Evolutionary conservation across 2,329 filamentous ascomycete genomes (phyloP).

Genomic region (Colletotrichum musicola): DNA sequence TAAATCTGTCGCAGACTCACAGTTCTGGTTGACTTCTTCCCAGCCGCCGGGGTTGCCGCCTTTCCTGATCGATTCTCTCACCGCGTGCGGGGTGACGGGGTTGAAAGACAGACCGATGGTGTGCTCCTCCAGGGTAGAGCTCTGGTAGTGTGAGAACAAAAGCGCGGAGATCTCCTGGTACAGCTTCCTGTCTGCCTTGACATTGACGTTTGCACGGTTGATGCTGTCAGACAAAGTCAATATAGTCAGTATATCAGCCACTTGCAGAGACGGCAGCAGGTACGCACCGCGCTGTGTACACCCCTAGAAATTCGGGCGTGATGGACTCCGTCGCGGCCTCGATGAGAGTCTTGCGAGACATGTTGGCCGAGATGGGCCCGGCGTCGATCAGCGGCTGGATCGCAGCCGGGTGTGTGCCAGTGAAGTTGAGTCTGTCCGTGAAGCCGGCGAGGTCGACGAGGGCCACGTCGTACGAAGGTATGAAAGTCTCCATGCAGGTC

Average conservation of each 20-base stretch:
- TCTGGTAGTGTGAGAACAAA: background rate
- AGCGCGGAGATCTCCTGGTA: background rate
- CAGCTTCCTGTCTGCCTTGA: background rate
- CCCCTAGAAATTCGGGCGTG: background rate
- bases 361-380: background rate
- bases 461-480: background rate
- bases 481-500: background rate
- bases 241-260: background rate
- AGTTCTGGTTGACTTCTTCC: constrained; percentile 9
- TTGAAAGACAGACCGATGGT: background rate
- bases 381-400: background rate
- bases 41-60: background rate
- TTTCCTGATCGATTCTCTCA: background rate
- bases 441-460: background rate
- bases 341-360: background rate
- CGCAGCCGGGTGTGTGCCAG: background rate
- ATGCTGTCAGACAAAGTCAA: background rate
- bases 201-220: background rate
- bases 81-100: background rate
- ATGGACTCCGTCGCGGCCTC: background rate
- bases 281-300: too few species aligned
- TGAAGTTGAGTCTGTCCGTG: background rate
- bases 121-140: background rate
- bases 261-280: background rate
- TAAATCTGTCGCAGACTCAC: background rate